Base-by-base conservation (phyloP, 176 grass and related monocot genomes). In the Cenchrus purpureus region DNA sequence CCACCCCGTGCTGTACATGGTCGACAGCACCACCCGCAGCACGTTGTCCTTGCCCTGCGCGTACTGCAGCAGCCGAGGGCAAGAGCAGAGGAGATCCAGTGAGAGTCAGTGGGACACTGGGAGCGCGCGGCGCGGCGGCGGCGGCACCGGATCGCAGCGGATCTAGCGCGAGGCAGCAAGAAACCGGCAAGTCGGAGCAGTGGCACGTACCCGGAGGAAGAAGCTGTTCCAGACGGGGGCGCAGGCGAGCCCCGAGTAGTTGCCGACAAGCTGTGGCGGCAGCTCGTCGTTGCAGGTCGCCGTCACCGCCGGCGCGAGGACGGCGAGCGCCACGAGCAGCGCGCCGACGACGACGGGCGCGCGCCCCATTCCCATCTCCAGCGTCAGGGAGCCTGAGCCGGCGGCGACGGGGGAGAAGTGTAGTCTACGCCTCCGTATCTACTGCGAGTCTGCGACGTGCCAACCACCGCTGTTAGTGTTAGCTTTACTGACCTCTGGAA, bases 1-100 rank as follows among this genome's bases (percentile, higher is more conserved):
- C 93, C 96, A 95, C 17, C 96, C 96, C 42, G 89, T 93, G 68
- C 89, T 83, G 80, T 98, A 98, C 80, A 91, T 69, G 52, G 91
- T 81, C 12, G 96, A 90, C 16, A 98, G 76, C 57, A 98, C 91
- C 80, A 98, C 91, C 79, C 92, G 85, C 85, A 93, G 80, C 68
- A 91, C 91, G 72, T 95, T 92, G 73, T 92, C 59, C 80, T 91
- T 88, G 83, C 11, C 91, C 91, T 93, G 93, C 49, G 85, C 82
- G 73, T 97, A 98, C 96, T 97, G 91, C 68, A 86, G 37, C 45
- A 46, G 32, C 4, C 14, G 50, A 40, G 0, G 8, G 44, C 19
- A 19, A 19, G 14, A 70, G 64, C 4, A 80, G 14, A 22, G 83
- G 45, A 63, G 65, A 75, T 77, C 65, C 31, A 72, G 73, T 63